Evolutionary conservation across 1,284 basidiomycete species (phyloP).

Genomic region (Boletus sp.): DNA sequence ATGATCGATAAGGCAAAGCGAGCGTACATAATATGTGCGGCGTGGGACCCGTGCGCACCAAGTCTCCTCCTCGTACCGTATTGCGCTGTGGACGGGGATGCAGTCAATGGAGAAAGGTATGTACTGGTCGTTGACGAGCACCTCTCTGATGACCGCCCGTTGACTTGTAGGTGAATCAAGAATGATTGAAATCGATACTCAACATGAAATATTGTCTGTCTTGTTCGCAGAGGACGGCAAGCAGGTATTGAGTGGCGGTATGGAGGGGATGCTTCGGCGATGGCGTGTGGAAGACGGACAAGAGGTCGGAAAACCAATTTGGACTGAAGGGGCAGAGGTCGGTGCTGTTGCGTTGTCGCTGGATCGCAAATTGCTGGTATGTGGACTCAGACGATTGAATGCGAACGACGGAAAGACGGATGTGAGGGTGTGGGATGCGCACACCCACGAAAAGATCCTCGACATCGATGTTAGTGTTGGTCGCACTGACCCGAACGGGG

Average conservation of each 20-base stretch:
- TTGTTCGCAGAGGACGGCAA: not conserved
- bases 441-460: not conserved
- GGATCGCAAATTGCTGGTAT: slow-evolving; percentile 7
- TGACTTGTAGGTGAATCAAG: not conserved
- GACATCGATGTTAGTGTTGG: too few species aligned
- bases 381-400: too few species aligned
- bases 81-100: not conserved
- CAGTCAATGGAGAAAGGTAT: not conserved
- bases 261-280: not conserved
- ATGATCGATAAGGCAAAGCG: not conserved
- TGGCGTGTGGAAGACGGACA: slow-evolving; percentile 4
- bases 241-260: not conserved
- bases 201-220: not conserved
- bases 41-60: too few species aligned
- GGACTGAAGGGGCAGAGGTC: not conserved
- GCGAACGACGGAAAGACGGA: not conserved
- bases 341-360: not conserved
- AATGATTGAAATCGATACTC: not conserved
- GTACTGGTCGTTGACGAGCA: too few species aligned
- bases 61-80: not conserved
- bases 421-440: slow-evolving; percentile 1
- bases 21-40: not conserved
- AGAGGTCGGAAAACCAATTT: not conserved
- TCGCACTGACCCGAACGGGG: too few species aligned
- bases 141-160: not conserved